Evolutionary conservation across 2,329 filamentous ascomycete species (phyloP).

Genomic region (Cytospora schulzeri): DNA sequence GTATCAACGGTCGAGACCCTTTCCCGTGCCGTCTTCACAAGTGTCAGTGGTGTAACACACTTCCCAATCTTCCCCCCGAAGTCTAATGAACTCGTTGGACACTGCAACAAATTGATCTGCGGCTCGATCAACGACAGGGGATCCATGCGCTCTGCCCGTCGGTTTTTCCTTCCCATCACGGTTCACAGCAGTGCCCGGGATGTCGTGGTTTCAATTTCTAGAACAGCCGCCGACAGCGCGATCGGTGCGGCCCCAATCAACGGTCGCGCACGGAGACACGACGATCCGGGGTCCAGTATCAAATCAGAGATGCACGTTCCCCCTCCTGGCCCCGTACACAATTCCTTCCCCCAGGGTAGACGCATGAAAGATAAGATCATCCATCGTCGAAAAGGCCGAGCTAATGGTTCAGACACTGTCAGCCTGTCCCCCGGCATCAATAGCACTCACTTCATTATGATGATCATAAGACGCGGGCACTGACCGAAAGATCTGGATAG

Average conservation of each 20-base stretch:
- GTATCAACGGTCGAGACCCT: constrained; percentile 7
- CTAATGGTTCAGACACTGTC: background rate
- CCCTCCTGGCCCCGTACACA: background rate
- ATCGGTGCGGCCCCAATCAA: background rate
- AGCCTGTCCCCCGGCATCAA: background rate
- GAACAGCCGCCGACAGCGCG: constrained; percentile 26
- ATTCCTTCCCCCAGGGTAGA: background rate
- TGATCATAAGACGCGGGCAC: background rate
- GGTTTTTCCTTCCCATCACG: background rate
- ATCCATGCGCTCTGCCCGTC: background rate
- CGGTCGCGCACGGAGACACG: constrained; percentile 8
- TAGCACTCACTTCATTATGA: background rate
- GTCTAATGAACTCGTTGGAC: background rate
- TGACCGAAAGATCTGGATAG: background rate
- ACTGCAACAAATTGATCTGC: background rate
- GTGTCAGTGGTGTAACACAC: background rate
- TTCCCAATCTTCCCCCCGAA: background rate
- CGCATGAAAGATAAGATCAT: background rate
- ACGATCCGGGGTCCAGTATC: constrained; percentile 21
- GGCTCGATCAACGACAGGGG: background rate
- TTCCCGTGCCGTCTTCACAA: background rate
- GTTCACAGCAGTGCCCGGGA: background rate
- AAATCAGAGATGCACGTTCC: constrained; percentile 11
- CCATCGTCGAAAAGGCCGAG: background rate
- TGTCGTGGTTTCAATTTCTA: constrained; percentile 13